Conservation (phyloP, 441 rosid species). For the Flueggea neowawraea region DNA sequence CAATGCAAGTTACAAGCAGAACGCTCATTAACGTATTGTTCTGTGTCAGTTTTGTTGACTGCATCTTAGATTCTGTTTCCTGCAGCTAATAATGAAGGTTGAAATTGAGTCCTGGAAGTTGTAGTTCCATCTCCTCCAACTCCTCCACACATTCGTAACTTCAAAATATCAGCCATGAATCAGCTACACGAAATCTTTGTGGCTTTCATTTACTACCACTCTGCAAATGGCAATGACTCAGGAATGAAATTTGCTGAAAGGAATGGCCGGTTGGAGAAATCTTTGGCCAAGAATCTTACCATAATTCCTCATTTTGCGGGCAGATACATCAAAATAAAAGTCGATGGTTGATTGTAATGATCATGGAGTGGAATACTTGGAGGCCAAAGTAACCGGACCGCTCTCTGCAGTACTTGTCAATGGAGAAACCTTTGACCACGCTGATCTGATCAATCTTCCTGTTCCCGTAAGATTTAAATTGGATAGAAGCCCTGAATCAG, state of each 20-base stretch:
- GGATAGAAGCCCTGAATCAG: not conserved
- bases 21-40: too few species aligned
- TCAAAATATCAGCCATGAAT: constrained; percentile 23
- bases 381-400: constrained; percentile 12
- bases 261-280: constrained; percentile 13
- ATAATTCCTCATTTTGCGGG: constrained; percentile 26
- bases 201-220: constrained; percentile 9
- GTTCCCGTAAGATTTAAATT: not conserved
- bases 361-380: constrained; percentile 19
- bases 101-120: constrained; percentile 10
- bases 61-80: too few species aligned
- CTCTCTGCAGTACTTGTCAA: too few species aligned
- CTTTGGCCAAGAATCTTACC: not conserved
- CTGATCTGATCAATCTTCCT: constrained; percentile 1
- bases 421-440: too few species aligned
- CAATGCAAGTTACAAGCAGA: too few species aligned
- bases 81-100: constrained; percentile 4
- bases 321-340: constrained; percentile 17
- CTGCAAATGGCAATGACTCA: not conserved
- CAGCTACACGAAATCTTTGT: constrained; percentile 3
- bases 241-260: not conserved
- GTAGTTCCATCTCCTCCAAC: constrained; percentile 20
- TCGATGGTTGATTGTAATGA: constrained; percentile 23
- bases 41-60: too few species aligned
- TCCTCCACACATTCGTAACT: constrained; percentile 9